These are phyloP conservation scores for Floccularia luteovirens DNA, from an alignment of 768 basidiomycete species.

Conservation along the genomic window DNA sequence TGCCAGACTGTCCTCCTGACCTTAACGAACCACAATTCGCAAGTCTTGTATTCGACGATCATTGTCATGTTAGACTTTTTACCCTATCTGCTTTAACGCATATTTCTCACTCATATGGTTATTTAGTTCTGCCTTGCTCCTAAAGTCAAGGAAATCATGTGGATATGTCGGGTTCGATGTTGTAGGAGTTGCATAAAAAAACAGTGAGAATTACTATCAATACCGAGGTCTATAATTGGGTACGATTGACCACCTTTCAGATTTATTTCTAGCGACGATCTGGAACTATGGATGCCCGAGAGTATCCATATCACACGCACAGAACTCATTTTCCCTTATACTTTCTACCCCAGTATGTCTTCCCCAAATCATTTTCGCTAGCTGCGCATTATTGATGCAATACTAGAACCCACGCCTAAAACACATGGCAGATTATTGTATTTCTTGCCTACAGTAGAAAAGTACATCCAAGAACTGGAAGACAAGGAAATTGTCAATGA, in stretches of 20 bases:
- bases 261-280: slow-evolving; percentile 19
- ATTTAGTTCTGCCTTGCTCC: slow-evolving; percentile 22
- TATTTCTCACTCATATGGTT: background rate
- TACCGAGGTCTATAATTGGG: background rate
- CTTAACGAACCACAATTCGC: slow-evolving; percentile 36
- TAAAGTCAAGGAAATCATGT: slow-evolving; percentile 22
- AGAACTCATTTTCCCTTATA: slow-evolving; percentile 22
- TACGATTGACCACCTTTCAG: slow-evolving; percentile 9
- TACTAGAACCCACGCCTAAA: slow-evolving; percentile 8
- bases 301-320: slow-evolving; percentile 16
- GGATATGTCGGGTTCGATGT: slow-evolving; percentile 27
- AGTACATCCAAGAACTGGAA: slow-evolving; percentile 20
- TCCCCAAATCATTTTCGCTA: background rate
- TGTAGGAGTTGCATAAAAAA: slow-evolving; percentile 25
- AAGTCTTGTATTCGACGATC: slow-evolving; percentile 33
- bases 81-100: slow-evolving; percentile 5
- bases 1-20: slow-evolving; percentile 36
- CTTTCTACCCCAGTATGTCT: slow-evolving; percentile 15
- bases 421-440: slow-evolving; percentile 12
- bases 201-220: slow-evolving; percentile 14
- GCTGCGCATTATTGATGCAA: slow-evolving; percentile 2
- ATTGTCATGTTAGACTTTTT: slow-evolving; percentile 31
- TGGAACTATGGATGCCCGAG: slow-evolving; percentile 16
- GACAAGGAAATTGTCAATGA: slow-evolving; percentile 8
- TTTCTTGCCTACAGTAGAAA: slow-evolving; percentile 13